phyloP scores from a whole-genome alignment of 768 basidiomycete species.

The Mycena sanguinolenta region DNA sequence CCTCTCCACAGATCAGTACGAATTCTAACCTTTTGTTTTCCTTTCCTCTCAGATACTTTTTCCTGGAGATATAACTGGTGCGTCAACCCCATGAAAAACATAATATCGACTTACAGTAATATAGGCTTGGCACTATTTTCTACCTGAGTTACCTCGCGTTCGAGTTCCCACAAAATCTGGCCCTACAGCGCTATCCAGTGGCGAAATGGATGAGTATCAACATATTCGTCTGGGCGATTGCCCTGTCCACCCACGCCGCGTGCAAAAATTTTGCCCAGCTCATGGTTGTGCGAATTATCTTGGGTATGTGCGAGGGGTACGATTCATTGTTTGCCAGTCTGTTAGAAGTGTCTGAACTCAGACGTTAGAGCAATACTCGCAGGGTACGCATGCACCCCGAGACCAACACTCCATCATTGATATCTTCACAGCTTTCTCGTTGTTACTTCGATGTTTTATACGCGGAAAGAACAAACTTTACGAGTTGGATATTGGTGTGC shows the following conservation, averaged over 20 bases:
- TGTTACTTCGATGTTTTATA: slow-evolving; percentile 70
- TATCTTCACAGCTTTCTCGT: slow-evolving; percentile 54
- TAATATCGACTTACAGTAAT: slow-evolving; percentile 47
- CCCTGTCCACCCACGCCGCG: slow-evolving; percentile 73
- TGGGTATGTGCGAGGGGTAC: slow-evolving; percentile 79
- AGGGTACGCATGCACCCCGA: slow-evolving; percentile 54
- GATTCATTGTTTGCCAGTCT: background rate
- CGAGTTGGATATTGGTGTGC: slow-evolving; percentile 70
- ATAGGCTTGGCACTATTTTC: slow-evolving; percentile 82
- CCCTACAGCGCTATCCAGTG: slow-evolving; percentile 64
- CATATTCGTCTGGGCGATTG: slow-evolving; percentile 75
- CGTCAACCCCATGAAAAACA: background rate
- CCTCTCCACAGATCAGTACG: slow-evolving; percentile 75
- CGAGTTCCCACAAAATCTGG: slow-evolving; percentile 81
- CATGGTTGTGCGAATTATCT: slow-evolving; percentile 71
- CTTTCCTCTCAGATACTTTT: too few relatives aligned
- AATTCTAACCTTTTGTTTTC: too few relatives aligned
- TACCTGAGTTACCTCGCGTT: slow-evolving; percentile 79
- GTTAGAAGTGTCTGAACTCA: background rate
- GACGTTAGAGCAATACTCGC: slow-evolving; percentile 65
- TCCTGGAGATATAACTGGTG: slow-evolving; percentile 31
- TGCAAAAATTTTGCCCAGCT: slow-evolving; percentile 78
- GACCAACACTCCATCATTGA: background rate
- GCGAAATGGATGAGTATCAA: slow-evolving; percentile 72
- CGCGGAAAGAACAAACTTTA: slow-evolving; percentile 62